phyloP scores from a whole-genome alignment of 306 rosid genomes.

The Potentilla sterilis region DNA sequence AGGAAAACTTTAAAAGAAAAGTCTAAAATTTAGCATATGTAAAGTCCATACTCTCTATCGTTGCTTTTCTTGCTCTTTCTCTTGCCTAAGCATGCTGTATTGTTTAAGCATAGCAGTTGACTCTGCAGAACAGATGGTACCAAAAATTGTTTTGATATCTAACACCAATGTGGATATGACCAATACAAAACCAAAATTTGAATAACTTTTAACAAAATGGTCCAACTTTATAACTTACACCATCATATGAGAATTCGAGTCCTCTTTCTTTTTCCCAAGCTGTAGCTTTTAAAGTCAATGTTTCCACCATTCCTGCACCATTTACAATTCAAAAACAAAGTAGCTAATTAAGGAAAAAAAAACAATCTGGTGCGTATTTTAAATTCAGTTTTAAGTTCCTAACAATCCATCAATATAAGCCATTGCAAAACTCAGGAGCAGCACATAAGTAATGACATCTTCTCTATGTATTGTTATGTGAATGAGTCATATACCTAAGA shows the following conservation, averaged over 20 bases:
- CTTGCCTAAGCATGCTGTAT: slow-evolving; percentile 48
- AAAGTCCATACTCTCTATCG: slow-evolving; percentile 50
- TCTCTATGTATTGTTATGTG: background rate
- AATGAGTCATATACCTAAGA: background rate
- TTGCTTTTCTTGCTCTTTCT: slow-evolving; percentile 70
- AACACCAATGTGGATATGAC: background rate
- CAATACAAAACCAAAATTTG: background rate
- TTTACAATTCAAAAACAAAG: slow-evolving; percentile 7
- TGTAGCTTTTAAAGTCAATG: slow-evolving; percentile 50
- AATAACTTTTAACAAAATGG: background rate
- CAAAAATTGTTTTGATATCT: background rate
- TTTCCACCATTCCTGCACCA: slow-evolving; percentile 61
- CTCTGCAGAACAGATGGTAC: slow-evolving; percentile 30
- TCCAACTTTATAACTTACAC: slow-evolving; percentile 45
- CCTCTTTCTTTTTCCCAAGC: slow-evolving; percentile 75
- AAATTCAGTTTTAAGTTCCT: background rate
- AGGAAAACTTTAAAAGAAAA: background rate
- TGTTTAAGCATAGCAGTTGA: slow-evolving; percentile 60
- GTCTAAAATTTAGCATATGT: background rate
- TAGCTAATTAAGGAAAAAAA: background rate
- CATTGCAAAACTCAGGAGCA: background rate
- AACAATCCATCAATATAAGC: background rate
- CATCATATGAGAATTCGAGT: slow-evolving; percentile 52
- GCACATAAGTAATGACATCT: background rate
- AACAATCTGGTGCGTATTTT: no score